phyloP scores from a whole-genome alignment of 768 basidiomycete species.

The Mycena venus region DNA sequence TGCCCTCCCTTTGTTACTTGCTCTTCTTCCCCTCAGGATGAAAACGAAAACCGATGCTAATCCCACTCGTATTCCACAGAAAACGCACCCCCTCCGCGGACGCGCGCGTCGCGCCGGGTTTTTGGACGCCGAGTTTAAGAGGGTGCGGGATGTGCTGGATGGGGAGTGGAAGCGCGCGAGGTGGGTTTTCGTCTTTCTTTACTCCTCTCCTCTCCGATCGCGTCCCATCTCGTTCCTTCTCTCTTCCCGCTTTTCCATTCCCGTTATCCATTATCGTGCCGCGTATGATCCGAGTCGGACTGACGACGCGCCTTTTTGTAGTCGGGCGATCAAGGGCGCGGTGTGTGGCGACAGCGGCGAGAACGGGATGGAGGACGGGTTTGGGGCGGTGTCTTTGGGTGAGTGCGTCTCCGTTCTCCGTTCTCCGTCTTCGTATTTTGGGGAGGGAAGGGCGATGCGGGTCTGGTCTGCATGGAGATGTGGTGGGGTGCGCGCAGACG shows the following conservation, averaged over 20 bases:
- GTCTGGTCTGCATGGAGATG: too few species aligned
- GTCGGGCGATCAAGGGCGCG: conserved; percentile 12
- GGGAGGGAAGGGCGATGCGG: too few species aligned
- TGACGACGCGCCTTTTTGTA: too few species aligned
- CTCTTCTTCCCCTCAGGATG: not conserved
- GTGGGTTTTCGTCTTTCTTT: too few species aligned
- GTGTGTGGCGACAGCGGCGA: not conserved
- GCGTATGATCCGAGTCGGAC: too few species aligned
- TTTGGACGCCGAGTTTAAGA: conserved; percentile 59
- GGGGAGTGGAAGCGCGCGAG: conserved; percentile 53
- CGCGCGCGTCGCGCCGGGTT: conserved; percentile 47
- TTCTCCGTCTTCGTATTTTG: too few species aligned
- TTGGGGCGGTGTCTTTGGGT: not conserved
- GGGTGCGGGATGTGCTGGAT: conserved; percentile 56
- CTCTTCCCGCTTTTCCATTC: too few species aligned
- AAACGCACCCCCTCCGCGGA: conserved; percentile 35
- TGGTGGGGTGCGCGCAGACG: too few species aligned
- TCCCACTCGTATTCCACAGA: not conserved
- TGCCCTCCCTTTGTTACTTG: not conserved
- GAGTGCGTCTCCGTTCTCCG: not conserved
- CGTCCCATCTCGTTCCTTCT: too few species aligned
- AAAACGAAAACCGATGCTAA: not conserved
- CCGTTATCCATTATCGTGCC: too few species aligned
- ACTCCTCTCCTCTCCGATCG: too few species aligned
- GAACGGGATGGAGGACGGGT: not conserved